Evolutionary conservation across 441 rosid genomes (phyloP).

Genomic region (Populus trichocarpa): DNA sequence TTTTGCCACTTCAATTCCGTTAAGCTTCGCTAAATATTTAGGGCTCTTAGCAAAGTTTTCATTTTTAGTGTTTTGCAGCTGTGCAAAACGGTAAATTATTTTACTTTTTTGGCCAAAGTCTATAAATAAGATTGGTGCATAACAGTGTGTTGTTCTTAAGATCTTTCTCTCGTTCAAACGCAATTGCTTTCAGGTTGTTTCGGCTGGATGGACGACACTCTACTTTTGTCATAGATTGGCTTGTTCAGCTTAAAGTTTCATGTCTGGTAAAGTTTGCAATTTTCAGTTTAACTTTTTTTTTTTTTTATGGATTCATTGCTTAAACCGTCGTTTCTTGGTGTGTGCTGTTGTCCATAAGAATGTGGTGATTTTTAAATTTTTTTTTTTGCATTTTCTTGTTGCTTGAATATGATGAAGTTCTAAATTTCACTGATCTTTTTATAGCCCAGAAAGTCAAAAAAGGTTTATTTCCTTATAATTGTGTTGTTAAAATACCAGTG

Average conservation of each 20-base stretch:
- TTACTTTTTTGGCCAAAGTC: not conserved
- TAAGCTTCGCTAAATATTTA: not conserved
- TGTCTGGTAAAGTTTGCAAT: slow-evolving; percentile 4
- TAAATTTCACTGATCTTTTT: not conserved
- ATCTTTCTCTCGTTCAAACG: not conserved
- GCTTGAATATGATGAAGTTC: not conserved
- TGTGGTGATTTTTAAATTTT: not conserved
- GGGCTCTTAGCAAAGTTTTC: not conserved
- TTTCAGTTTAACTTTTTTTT: not conserved
- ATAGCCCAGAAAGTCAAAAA: not conserved
- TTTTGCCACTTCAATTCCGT: not conserved
- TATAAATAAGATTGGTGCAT: not conserved
- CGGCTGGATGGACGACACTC: not conserved
- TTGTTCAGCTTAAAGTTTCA: not conserved
- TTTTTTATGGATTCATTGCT: not conserved
- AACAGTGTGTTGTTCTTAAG: not conserved
- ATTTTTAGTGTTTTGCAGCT: not conserved
- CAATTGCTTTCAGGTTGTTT: not conserved
- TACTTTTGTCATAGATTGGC: not conserved
- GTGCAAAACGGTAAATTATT: not conserved
- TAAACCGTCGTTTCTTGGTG: not conserved
- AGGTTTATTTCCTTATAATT: not conserved
- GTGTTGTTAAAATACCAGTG: not conserved
- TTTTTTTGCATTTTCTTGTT: not conserved
- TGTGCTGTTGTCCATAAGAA: not conserved